Base-by-base conservation (phyloP, 805 yeast genomes). In the Wickerhamiella brachini region DNA sequence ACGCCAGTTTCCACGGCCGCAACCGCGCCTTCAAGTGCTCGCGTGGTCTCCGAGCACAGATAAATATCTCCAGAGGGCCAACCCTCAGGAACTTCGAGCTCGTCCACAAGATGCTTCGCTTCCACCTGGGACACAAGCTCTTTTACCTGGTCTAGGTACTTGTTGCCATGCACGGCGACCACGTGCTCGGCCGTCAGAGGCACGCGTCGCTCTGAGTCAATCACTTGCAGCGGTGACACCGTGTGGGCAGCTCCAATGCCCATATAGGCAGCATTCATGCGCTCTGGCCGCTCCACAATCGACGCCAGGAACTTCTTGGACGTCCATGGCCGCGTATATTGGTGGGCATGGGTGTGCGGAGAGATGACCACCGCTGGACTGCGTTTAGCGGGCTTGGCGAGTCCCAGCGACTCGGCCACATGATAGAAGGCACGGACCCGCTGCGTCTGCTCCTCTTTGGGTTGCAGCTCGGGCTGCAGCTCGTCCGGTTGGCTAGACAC, bases 61-160 rank as follows among this genome's bases (percentile, higher is more conserved):
- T 85, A 85, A 31, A 86, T 83, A 61, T 85, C 95, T 13, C 93
- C 93, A 2, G 83, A 74, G 53, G 84, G 83, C 95, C 95, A 85
- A 39, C 75, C 76, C 5, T 76, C 81, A 0, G 94, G 94, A 1
- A 85, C 87, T 64, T 85, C 95, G 2, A 85, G 58, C 58, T 78
- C 70, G 18, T 77, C 76, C 0, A 70, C 65, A 9, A 65, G 65
- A 44, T 84, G 68, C 60, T 80, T 80, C 0, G 62, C 70, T 45
- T 74, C 75, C n/a, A 85, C 77, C 23, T 73, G 77, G 18, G 69
- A 61, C 62, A 93, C 83, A 18, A 84, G 63, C 49, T 76, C 74
- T 51, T 73, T 67, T 20, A 85, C 65, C 52, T 74, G 70, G 24
- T 71, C 67, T 2, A 86, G 84, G 90, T 93, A 85, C 42, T 76